Percentiles rank a stretch among this genome's conserved stretches.
Conservation (phyloP, 345 rosid genomes). For the Syzygium jambos region DNA sequence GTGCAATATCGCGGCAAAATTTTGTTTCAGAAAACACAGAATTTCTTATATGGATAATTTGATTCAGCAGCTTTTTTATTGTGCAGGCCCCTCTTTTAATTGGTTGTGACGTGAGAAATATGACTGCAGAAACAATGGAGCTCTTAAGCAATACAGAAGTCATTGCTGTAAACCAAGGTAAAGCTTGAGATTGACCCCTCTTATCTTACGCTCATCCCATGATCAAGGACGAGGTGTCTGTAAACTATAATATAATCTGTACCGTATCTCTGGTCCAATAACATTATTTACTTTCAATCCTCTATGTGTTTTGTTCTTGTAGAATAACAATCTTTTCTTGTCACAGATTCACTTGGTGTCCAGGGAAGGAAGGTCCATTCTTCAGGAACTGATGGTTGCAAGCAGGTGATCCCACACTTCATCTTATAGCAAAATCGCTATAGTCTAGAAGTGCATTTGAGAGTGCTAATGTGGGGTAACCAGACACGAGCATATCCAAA, state of each 20-base stretch:
- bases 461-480: background rate
- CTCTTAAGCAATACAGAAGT: conserved; percentile 80
- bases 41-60: background rate
- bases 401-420: conserved; percentile 33
- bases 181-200: background rate
- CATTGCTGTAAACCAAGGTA: conserved; percentile 92
- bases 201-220: background rate
- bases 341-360: conserved; percentile 89
- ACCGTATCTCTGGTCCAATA: background rate
- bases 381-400: conserved; percentile 53
- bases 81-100: conserved; percentile 92
- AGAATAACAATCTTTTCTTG: background rate
- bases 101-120: conserved; percentile 88
- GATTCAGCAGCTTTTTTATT: background rate
- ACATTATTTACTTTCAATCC: background rate
- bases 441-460: background rate
- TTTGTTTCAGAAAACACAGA: background rate
- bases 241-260: background rate
- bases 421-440: background rate
- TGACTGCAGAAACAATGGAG: conserved; percentile 71
- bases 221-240: background rate
- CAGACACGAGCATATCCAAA: background rate
- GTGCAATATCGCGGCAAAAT: background rate
- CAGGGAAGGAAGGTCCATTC: conserved; percentile 80
- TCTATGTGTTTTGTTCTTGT: background rate